Evolutionary conservation across 352 stramenopile genomes (phyloP), one percentile per base, ranked within the genome.

Genomic region (Pythium sp.): DNA sequence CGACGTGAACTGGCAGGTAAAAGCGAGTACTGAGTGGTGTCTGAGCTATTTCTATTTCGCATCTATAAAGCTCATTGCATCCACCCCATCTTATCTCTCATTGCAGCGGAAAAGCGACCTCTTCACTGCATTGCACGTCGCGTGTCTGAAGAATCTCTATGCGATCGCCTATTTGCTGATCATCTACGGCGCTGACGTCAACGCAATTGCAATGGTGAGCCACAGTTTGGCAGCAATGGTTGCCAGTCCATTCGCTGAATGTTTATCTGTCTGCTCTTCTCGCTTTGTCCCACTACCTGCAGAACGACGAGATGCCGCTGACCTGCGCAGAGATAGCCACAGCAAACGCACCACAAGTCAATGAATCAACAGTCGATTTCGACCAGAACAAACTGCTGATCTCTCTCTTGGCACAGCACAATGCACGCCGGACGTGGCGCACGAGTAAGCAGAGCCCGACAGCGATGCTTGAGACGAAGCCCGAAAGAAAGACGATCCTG

Each of bases 281-380:
- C 14, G 15, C 20, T 20, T 49, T 49, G 41, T 6, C 8, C 15
- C 43, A 22, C 15, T 9, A 5, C 43, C 8, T 58, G 12, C 38
- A 93, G 85, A 69, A 91, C 58, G 85, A 93, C 62, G 70, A 78
- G 15, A 91, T 93, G 83, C 83, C 85, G 26, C 72, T 93, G 24
- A 62, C 62, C 15, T 90, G 82, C 55, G 83, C 78, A 0, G 77
- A 83, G 51, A 41, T 72, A 66, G n/a, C 20, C 11, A 32, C 32
- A 15, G 12, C n/a, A 32, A n/a, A 80, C 53, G 12, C 14, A 6
- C 56, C 53, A 62, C 61, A 72, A 55, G 2, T 30, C 46, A 34
- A 60, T n/a, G 36, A 56, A 26, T 20, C 64, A 14, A 26, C 70
- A 1, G 65, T 58, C 0, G 49, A 65, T 26, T 47, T 51, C 9